Percentiles rank a stretch among this genome's conserved stretches.
phyloP scores from a whole-genome alignment of 352 stramenopile species.

The Globisporangium takayamanum region DNA sequence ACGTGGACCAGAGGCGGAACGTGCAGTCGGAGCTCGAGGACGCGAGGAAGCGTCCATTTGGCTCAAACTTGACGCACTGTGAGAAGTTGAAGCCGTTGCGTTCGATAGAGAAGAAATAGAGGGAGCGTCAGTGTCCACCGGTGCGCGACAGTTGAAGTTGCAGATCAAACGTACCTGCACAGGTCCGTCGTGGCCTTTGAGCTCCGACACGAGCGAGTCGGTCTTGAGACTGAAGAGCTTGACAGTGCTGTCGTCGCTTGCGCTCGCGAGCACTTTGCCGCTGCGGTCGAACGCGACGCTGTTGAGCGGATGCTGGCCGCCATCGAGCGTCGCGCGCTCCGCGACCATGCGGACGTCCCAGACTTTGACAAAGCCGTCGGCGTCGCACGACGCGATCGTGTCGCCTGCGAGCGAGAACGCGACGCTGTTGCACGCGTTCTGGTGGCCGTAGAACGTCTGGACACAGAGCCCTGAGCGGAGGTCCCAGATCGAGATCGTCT shows the following conservation, averaged over 20 bases:
- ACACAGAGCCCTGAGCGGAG: slow-evolving; percentile 88
- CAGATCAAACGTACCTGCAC: slow-evolving; percentile 73
- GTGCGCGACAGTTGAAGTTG: not conserved
- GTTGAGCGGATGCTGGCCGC: slow-evolving; percentile 87
- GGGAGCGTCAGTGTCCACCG: slow-evolving; percentile 6
- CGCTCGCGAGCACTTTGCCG: slow-evolving; percentile 74
- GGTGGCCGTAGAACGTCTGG: slow-evolving; percentile 94
- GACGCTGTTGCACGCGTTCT: slow-evolving; percentile 92
- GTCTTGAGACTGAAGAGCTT: slow-evolving; percentile 86
- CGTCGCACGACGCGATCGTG: slow-evolving; percentile 89
- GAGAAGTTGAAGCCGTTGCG: too few species aligned
- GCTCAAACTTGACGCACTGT: slow-evolving; percentile 87
- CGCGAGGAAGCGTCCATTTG: slow-evolving; percentile 83
- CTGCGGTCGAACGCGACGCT: slow-evolving; percentile 88
- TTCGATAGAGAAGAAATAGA: slow-evolving; percentile 19
- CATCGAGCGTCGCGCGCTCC: slow-evolving; percentile 82
- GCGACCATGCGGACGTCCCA: slow-evolving; percentile 95
- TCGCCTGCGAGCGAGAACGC: slow-evolving; percentile 84
- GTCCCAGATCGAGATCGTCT: slow-evolving; percentile 95
- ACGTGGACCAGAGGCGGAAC: slow-evolving; percentile 86
- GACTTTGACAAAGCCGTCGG: slow-evolving; percentile 92
- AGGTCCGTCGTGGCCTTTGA: slow-evolving; percentile 89
- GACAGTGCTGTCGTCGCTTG: slow-evolving; percentile 87
- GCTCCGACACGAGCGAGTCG: slow-evolving; percentile 56
- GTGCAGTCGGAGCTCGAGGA: slow-evolving; percentile 91